These are phyloP conservation scores for Coniochaeta pulveracea DNA, from an alignment of 2,329 filamentous ascomycete species.

Conservation along the genomic window DNA sequence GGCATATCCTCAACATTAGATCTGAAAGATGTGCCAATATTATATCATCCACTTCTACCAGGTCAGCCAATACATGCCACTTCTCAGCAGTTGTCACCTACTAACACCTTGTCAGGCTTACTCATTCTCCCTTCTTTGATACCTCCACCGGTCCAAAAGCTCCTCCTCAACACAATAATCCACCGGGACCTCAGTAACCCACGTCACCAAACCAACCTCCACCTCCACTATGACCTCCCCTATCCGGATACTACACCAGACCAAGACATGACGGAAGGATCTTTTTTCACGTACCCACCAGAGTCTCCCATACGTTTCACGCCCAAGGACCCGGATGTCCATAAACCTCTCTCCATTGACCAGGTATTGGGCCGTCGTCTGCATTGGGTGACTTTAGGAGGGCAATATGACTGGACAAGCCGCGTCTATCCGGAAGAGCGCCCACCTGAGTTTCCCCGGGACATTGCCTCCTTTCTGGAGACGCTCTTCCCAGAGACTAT, in stretches of 20 bases:
- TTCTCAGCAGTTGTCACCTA: background rate
- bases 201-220: slow-evolving; percentile 72
- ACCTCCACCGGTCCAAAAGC: slow-evolving; percentile 54
- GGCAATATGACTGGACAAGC: slow-evolving; percentile 92
- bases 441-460: slow-evolving; percentile 62
- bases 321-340: slow-evolving; percentile 62
- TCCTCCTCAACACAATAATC: slow-evolving; percentile 61
- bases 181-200: slow-evolving; percentile 54
- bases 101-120: slow-evolving; percentile 46
- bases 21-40: slow-evolving; percentile 33
- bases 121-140: slow-evolving; percentile 67
- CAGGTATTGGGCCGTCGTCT: slow-evolving; percentile 69
- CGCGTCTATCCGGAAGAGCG: slow-evolving; percentile 64
- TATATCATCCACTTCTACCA: slow-evolving; percentile 55
- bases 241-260: slow-evolving; percentile 11
- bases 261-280: slow-evolving; percentile 14
- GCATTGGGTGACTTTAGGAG: slow-evolving; percentile 89
- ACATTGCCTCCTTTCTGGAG: slow-evolving; percentile 58
- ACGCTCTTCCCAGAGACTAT: slow-evolving; percentile 64
- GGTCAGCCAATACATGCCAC: slow-evolving; percentile 34
- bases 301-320: slow-evolving; percentile 41
- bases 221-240: slow-evolving; percentile 22
- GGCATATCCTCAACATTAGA: slow-evolving; percentile 18
- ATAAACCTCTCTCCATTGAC: slow-evolving; percentile 59
- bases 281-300: slow-evolving; percentile 43